Conservation (phyloP, 2,329 filamentous ascomycete species). For the Penicillium sp. region DNA sequence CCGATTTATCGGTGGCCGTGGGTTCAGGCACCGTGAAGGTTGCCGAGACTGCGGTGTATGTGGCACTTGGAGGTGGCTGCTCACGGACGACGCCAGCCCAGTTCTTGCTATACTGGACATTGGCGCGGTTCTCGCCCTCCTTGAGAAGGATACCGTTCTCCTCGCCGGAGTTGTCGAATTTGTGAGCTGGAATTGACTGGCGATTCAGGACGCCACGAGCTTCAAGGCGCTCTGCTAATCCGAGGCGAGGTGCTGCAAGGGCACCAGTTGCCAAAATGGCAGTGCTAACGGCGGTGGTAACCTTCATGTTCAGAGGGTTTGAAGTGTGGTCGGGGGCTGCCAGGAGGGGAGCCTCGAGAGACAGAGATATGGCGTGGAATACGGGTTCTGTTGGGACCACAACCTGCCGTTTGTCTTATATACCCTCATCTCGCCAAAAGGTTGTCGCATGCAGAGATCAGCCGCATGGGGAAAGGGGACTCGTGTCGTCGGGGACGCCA, state of each 20-base stretch:
- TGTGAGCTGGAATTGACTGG: slow-evolving; percentile 28
- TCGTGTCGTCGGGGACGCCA: slow-evolving; percentile 8
- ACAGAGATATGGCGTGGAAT: background rate
- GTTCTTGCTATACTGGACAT: slow-evolving; percentile 57
- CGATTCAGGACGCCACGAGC: slow-evolving; percentile 27
- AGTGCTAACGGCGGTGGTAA: slow-evolving; percentile 24
- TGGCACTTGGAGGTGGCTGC: slow-evolving; percentile 41
- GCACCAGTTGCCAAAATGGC: slow-evolving; percentile 26
- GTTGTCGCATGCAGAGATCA: slow-evolving; percentile 19
- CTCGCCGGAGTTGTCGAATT: slow-evolving; percentile 10
- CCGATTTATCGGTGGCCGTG: slow-evolving; percentile 41
- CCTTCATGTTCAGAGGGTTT: slow-evolving; percentile 30
- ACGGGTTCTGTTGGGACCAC: background rate
- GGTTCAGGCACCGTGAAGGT: slow-evolving; percentile 57
- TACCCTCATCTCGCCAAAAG: slow-evolving; percentile 2
- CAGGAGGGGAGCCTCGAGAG: background rate
- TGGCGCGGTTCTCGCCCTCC: slow-evolving; percentile 22
- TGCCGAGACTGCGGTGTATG: slow-evolving; percentile 48
- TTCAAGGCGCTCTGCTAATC: slow-evolving; percentile 32
- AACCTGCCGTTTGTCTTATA: slow-evolving; percentile 8
- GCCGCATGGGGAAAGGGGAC: slow-evolving; percentile 24
- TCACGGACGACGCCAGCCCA: slow-evolving; percentile 62
- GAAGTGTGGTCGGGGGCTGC: background rate
- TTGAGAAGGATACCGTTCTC: slow-evolving; percentile 15
- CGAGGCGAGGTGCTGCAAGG: slow-evolving; percentile 32